Percentiles rank a stretch among this genome's conserved stretches.
These are phyloP conservation scores for Agrocybe praecox DNA, from an alignment of 768 basidiomycete genomes.

Conservation along the genomic window DNA sequence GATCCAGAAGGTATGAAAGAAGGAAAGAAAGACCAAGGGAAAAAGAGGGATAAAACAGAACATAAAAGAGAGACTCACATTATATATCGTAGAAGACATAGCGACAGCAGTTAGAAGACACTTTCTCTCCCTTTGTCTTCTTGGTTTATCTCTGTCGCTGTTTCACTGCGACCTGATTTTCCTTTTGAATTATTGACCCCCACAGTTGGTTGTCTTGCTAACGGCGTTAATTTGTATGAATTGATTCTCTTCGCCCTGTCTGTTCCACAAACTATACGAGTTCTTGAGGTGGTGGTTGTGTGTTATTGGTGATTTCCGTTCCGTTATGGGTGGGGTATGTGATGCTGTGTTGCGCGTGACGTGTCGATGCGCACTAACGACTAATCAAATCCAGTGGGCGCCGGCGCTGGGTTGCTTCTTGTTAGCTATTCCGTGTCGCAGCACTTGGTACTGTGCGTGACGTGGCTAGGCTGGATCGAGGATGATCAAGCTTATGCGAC, in stretches of 20 bases:
- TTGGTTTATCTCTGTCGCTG: background rate
- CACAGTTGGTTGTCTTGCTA: background rate
- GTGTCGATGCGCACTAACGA: background rate
- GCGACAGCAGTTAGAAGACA: background rate
- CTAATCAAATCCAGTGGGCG: background rate
- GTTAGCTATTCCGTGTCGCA: background rate
- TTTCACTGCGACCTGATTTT: background rate
- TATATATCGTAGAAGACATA: conserved; percentile 23
- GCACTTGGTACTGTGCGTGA: background rate
- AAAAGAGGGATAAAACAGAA: conserved; percentile 1
- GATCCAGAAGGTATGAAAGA: background rate
- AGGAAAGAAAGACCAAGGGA: background rate
- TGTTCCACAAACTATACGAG: background rate
- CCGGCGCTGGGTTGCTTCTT: background rate
- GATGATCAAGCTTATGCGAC: background rate
- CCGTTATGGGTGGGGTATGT: no score
- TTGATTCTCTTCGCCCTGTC: background rate
- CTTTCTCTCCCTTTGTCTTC: background rate
- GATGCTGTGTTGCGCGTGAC: background rate
- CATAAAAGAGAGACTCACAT: conserved; percentile 15
- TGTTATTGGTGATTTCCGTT: background rate
- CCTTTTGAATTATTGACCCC: background rate
- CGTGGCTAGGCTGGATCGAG: background rate
- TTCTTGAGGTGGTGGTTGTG: background rate
- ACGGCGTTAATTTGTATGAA: background rate